These are phyloP conservation scores for Nepenthes alata DNA, from an alignment of 179 eudicot genomes.

Conservation along the genomic window DNA sequence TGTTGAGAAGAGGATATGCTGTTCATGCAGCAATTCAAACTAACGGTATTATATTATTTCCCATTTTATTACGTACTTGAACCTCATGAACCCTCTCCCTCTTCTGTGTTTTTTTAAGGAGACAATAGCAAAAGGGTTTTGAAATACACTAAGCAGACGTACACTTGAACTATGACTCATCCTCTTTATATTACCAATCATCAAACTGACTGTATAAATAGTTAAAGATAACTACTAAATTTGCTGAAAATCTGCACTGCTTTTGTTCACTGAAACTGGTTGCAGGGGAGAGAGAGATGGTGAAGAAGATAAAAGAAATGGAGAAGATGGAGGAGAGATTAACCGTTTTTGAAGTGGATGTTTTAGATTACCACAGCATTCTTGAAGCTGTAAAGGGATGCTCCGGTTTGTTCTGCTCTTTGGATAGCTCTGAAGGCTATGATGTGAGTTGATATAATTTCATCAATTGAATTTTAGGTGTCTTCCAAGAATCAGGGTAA, in stretches of 20 bases:
- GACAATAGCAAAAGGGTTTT: too few relatives aligned
- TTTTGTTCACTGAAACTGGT: neutral
- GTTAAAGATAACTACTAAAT: too few relatives aligned
- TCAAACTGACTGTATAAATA: too few relatives aligned
- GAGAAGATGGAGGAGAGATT: conserved; percentile 28
- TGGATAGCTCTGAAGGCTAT: conserved; percentile 36
- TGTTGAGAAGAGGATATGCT: conserved; percentile 20
- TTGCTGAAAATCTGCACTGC: too few relatives aligned
- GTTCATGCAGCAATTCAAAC: conserved; percentile 29
- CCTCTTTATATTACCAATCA: too few relatives aligned
- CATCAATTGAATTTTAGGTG: too few relatives aligned
- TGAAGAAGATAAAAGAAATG: conserved; percentile 24
- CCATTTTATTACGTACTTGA: too few relatives aligned
- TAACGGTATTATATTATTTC: conserved; percentile 12
- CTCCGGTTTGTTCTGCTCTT: conserved; percentile 43
- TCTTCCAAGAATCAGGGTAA: too few relatives aligned
- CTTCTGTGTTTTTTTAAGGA: too few relatives aligned
- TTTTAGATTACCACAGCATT: conserved; percentile 51
- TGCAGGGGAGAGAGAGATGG: conserved; percentile 27
- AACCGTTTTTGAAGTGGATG: conserved; percentile 34
- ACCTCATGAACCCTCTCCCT: too few relatives aligned
- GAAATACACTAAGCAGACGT: too few relatives aligned
- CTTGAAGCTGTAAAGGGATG: conserved; percentile 47
- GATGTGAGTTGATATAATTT: conserved; percentile 31
- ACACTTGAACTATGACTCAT: too few relatives aligned